Evolutionary conservation across 768 basidiomycete genomes (phyloP).

Genomic region (Mycena leptocephala): DNA sequence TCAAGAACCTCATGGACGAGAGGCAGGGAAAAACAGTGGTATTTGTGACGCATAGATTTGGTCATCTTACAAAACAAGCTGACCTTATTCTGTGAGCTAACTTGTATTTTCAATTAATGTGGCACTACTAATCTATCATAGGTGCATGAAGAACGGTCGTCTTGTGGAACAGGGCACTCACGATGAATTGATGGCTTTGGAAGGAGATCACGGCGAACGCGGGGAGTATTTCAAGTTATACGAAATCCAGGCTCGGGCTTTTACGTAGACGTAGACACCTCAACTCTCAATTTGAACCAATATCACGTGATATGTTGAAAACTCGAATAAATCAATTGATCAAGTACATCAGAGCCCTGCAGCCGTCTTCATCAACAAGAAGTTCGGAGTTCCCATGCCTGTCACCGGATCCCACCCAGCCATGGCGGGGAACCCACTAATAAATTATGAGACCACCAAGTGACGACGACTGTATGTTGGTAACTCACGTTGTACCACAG

Average conservation of each 20-base stretch:
- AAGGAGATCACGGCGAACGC: constrained; percentile 41
- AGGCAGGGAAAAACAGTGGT: constrained; percentile 58
- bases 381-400: constrained; percentile 55
- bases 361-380: constrained; percentile 20
- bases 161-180: constrained; percentile 53
- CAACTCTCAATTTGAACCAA: constrained; percentile 9
- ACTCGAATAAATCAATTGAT: no score
- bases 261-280: constrained; percentile 24
- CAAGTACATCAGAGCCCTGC: constrained; percentile 9
- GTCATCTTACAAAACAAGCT: constrained; percentile 54
- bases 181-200: constrained; percentile 46
- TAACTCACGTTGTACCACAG: constrained; percentile 58
- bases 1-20: constrained; percentile 47
- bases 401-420: constrained; percentile 53
- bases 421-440: constrained; percentile 52
- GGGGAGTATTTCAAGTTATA: not conserved
- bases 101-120: no score
- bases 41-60: constrained; percentile 58
- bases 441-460: constrained; percentile 27
- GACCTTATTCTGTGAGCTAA: constrained; percentile 53
- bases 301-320: not conserved
- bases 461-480: not conserved
- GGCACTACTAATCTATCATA: not conserved
- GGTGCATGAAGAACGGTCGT: constrained; percentile 57
- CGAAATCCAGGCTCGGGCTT: constrained; percentile 50